These are phyloP conservation scores for Ampelocalamus luodianensis DNA, from an alignment of 176 grass and related monocot genomes.

Conservation along the genomic window DNA sequence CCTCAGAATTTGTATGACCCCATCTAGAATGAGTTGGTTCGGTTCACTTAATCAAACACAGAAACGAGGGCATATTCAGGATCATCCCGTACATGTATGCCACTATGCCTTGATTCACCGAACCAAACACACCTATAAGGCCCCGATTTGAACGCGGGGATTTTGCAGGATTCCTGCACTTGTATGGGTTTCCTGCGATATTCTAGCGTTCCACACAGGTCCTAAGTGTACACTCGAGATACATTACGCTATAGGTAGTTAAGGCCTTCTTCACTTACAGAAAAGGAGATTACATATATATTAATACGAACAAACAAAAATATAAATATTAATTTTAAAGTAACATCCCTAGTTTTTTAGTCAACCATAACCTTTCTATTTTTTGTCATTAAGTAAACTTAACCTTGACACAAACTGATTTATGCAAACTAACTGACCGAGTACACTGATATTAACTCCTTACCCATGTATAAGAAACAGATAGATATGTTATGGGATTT, in stretches of 20 bases:
- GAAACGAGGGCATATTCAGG: too few species aligned
- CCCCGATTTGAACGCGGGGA: not conserved
- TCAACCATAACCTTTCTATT: not conserved
- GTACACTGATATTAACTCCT: not conserved
- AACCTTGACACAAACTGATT: not conserved
- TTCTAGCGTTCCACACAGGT: not conserved
- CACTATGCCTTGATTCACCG: too few species aligned
- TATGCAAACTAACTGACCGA: not conserved
- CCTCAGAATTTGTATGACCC: too few species aligned
- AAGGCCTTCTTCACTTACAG: not conserved
- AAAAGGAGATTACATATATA: not conserved
- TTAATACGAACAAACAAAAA: not conserved
- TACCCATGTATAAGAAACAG: not conserved
- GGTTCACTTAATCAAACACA: too few species aligned
- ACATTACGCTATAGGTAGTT: not conserved
- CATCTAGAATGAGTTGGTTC: too few species aligned
- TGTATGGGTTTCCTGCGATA: not conserved
- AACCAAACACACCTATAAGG: too few species aligned
- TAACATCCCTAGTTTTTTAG: not conserved
- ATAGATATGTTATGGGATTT: not conserved
- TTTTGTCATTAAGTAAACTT: slow-evolving; percentile 4
- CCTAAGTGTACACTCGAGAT: not conserved
- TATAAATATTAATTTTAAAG: not conserved
- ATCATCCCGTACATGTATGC: too few species aligned
- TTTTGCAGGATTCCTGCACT: not conserved